A percentile compares a stretch with the other conserved stretches of the same genome.
These are phyloP conservation scores for Solanum okadae DNA, from an alignment of 257 asterid genomes.

Conservation along the genomic window DNA sequence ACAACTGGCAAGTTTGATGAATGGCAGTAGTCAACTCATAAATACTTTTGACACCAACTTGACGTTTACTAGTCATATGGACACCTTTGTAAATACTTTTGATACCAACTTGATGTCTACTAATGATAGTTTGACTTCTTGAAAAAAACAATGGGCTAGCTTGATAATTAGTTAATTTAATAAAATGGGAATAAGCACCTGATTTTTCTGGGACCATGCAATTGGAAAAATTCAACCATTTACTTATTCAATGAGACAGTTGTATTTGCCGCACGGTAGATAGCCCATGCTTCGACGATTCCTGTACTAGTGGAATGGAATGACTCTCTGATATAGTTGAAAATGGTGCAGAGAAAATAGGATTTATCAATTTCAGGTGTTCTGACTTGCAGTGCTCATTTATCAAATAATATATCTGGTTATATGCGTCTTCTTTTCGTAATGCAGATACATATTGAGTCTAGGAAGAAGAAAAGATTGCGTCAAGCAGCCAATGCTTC, in stretches of 20 bases:
- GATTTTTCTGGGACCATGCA: background rate
- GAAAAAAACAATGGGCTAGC: background rate
- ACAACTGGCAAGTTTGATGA: background rate
- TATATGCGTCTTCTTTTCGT: background rate
- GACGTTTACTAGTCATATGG: background rate
- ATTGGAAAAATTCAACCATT: background rate
- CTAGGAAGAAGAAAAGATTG: constrained; percentile 54
- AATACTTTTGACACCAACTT: background rate
- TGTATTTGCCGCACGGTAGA: background rate
- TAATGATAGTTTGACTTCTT: background rate
- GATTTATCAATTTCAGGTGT: background rate
- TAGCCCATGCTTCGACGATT: no score
- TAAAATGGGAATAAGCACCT: background rate
- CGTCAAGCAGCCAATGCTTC: constrained; percentile 31
- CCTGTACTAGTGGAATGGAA: background rate
- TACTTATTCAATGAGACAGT: background rate
- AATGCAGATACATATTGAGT: constrained; percentile 52
- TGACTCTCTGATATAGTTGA: background rate
- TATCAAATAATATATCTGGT: background rate
- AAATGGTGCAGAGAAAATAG: background rate
- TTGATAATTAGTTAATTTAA: background rate
- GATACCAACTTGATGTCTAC: background rate
- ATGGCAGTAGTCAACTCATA: background rate
- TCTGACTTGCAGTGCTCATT: background rate
- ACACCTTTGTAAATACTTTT: background rate